Evolutionary conservation across 768 basidiomycete species (phyloP).

Genomic region (Lactarius vividus): DNA sequence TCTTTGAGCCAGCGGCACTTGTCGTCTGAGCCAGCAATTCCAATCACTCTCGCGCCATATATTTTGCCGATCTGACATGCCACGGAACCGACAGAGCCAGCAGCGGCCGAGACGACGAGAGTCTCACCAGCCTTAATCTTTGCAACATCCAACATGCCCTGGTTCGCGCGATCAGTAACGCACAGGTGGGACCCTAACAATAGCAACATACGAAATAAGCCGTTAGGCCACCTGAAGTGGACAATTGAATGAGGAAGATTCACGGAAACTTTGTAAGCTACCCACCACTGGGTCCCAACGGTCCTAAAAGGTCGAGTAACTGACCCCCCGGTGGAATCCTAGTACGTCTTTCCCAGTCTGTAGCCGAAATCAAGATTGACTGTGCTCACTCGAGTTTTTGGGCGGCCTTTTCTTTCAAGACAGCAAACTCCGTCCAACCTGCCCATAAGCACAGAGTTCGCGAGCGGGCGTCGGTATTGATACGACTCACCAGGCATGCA

Average conservation of each 20-base stretch:
- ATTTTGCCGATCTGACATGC: conserved; percentile 83
- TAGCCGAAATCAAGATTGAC: background rate
- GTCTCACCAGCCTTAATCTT: conserved; percentile 81
- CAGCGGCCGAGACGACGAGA: conserved; percentile 85
- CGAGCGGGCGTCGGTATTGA: background rate
- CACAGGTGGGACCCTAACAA: background rate
- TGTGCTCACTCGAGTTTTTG: conserved; percentile 53
- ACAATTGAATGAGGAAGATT: background rate
- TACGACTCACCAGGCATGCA: conserved; percentile 57
- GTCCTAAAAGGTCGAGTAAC: conserved; percentile 76
- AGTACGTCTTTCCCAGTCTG: background rate
- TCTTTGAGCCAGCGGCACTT: conserved; percentile 86
- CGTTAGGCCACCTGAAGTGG: conserved; percentile 59
- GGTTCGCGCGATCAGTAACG: conserved; percentile 14
- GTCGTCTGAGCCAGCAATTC: conserved; percentile 78
- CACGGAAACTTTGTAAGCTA: background rate
- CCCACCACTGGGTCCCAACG: conserved; percentile 72
- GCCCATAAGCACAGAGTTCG: background rate
- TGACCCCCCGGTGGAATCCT: conserved; percentile 60
- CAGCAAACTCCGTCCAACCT: conserved; percentile 80
- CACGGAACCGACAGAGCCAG: conserved; percentile 83
- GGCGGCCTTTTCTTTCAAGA: conserved; percentile 53
- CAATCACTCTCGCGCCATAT: conserved; percentile 78
- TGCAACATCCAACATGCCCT: conserved; percentile 84
- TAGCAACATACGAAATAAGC: conserved; percentile 74